phyloP scores from a whole-genome alignment of 495 filamentous ascomycete species.

The Neurospora hispaniola region DNA sequence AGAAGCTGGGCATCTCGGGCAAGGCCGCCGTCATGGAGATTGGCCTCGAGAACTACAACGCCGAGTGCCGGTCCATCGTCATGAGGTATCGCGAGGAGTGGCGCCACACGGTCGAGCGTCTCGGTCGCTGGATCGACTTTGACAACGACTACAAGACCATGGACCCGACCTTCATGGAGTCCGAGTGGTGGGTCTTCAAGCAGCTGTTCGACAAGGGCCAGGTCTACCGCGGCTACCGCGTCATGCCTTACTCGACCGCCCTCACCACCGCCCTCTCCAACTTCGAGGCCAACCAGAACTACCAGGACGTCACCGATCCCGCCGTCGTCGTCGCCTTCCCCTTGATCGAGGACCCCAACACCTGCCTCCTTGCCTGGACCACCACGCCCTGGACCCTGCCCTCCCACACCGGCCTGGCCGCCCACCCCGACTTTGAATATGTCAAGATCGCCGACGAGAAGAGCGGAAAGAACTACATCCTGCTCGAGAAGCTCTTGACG shows the following conservation, averaged over 20 bases:
- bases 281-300: slow-evolving; percentile 90
- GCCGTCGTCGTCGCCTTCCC: slow-evolving; percentile 89
- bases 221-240: slow-evolving; percentile 79
- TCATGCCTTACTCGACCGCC: slow-evolving; percentile 93
- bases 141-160: slow-evolving; percentile 99
- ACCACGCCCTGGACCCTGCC: slow-evolving; percentile 96
- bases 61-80: slow-evolving; percentile 85
- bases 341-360: slow-evolving; percentile 63
- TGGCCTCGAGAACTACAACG: slow-evolving; percentile 86
- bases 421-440: slow-evolving; percentile 86
- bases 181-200: slow-evolving; percentile 94
- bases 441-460: slow-evolving; percentile 79
- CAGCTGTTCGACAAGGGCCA: slow-evolving; percentile 79
- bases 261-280: slow-evolving; percentile 86
- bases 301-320: slow-evolving; percentile 87
- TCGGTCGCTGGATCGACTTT: slow-evolving; percentile 97
- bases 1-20: slow-evolving; percentile 84
- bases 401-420: slow-evolving; percentile 70
- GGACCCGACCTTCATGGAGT: slow-evolving; percentile 93
- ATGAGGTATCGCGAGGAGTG: slow-evolving; percentile 89
- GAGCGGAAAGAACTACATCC: slow-evolving; percentile 74
- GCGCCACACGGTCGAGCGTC: slow-evolving; percentile 76
- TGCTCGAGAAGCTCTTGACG: slow-evolving; percentile 72
- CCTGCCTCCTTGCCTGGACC: slow-evolving; percentile 77
- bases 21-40: slow-evolving; percentile 79